Evolutionary conservation across 805 yeast genomes (phyloP), one percentile per base, ranked within the genome.

Genomic region (Suhomyces xylopsoci): DNA sequence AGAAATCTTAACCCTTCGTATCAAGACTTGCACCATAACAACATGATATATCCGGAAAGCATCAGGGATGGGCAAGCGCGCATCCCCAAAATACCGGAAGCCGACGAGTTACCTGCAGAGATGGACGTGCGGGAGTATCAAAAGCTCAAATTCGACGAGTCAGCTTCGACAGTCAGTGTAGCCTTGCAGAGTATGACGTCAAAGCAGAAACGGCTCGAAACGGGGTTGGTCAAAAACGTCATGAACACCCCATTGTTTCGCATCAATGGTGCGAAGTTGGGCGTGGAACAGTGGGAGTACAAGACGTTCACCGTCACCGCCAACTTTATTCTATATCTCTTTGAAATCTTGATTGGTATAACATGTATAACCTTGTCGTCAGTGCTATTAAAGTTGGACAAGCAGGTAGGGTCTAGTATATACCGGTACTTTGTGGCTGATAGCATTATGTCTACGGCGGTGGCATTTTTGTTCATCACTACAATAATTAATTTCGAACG

Each of bases 371-470:
- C 65, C 0, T 49, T 73, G 14, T 58, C 73, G 5, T 59, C 68
- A 19, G 55, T 70, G 0, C 56, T 71, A 5, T 36, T 67, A 2
- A 51, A 58, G 47, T 40, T 43, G 6, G 80, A 76, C 51, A 20
- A 50, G 7, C 48, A 53, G 2, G 54, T 71, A 3, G 52, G 59
- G 12, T 49, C 49, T 3, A 65, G 69, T 1, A 60, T 72, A 2
- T 76, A 74, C 62, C 49, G 66, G 32, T 76, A 67, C 53, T 67
- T 75, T 54, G 68, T 76, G 32, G 74, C 77, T 1, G 68, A 67
- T 51, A 66, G 71, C 3, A 58, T 67, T 4, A 59, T 75, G 38
- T 63, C 75, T 10, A 56, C 73, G 4, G 60, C 64, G 2, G 66
- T 71, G 10, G 66, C 78, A 2, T 47, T 74, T 2, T 55, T 73